A percentile compares a stretch with the other conserved stretches of the same genome.
phyloP scores from a whole-genome alignment of 768 basidiomycete species.

The Boletus vermiculosoides region DNA sequence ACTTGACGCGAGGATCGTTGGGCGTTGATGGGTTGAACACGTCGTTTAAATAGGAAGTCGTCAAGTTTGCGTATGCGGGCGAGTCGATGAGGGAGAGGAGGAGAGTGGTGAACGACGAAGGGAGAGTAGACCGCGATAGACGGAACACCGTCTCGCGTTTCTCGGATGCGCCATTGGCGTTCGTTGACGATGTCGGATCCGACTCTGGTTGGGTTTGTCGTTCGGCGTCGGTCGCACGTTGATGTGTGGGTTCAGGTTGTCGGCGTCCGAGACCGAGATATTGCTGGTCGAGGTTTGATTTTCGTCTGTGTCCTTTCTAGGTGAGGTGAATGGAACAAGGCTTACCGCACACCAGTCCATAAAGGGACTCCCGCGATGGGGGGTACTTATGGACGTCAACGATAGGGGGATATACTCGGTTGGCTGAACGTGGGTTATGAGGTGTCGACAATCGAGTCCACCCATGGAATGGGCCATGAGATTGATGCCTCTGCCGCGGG shows the following conservation, averaged over 20 bases:
- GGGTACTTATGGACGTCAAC: slow-evolving; percentile 86
- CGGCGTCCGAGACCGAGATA: slow-evolving; percentile 88
- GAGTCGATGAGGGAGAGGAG: slow-evolving; percentile 90
- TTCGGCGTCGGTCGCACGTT: not conserved
- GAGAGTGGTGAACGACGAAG: slow-evolving; percentile 82
- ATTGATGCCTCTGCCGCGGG: slow-evolving; percentile 80
- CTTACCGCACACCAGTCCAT: slow-evolving; percentile 98
- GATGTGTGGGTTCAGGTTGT: slow-evolving; percentile 24
- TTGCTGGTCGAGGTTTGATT: slow-evolving; percentile 46
- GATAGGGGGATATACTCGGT: slow-evolving; percentile 82
- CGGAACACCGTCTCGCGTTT: slow-evolving; percentile 37
- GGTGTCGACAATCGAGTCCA: slow-evolving; percentile 89
- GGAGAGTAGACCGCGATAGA: slow-evolving; percentile 62
- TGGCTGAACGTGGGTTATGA: slow-evolving; percentile 85
- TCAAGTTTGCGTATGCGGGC: slow-evolving; percentile 94
- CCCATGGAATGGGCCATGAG: slow-evolving; percentile 98
- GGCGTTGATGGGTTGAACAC: slow-evolving; percentile 84
- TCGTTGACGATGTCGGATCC: not conserved
- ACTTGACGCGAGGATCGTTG: slow-evolving; percentile 77
- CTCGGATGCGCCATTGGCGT: slow-evolving; percentile 6
- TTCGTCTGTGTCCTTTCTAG: slow-evolving; percentile 13
- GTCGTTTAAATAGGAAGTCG: slow-evolving; percentile 74
- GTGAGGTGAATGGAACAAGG: slow-evolving; percentile 3
- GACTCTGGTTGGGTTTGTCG: not conserved
- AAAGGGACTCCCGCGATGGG: slow-evolving; percentile 95